Evolutionary conservation across 2,329 filamentous ascomycete species (phyloP).

Genomic region (Exophiala oligosperma): DNA sequence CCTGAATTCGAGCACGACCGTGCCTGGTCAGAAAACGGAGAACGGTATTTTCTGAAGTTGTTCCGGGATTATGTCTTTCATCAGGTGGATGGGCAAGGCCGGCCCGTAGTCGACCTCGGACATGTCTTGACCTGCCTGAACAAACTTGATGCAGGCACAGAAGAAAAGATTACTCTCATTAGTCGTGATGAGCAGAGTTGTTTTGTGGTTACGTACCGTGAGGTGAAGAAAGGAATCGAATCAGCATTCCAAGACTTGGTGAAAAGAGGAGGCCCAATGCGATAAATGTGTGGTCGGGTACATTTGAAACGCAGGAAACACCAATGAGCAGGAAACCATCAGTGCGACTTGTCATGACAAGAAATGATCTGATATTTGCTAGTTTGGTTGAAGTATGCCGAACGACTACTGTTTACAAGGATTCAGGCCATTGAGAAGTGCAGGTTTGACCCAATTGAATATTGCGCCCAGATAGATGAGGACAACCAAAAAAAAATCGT

Average conservation of each 20-base stretch:
- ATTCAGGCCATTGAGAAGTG: not conserved
- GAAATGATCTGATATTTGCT: not conserved
- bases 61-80: slow-evolving; percentile 98
- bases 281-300: slow-evolving; percentile 1
- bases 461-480: slow-evolving; percentile 4
- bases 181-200: slow-evolving; percentile 89
- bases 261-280: slow-evolving; percentile 29
- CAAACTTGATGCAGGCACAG: slow-evolving; percentile 85
- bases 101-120: slow-evolving; percentile 79
- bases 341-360: not conserved
- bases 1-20: slow-evolving; percentile 77
- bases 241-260: slow-evolving; percentile 61
- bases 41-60: slow-evolving; percentile 88
- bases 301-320: not conserved
- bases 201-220: slow-evolving; percentile 86
- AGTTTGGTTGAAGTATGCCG: not conserved
- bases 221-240: slow-evolving; percentile 70
- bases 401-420: not conserved
- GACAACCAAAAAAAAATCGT: slow-evolving; percentile 6
- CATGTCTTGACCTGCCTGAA: slow-evolving; percentile 86
- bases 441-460: slow-evolving; percentile 6
- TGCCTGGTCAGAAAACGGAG: slow-evolving; percentile 87
- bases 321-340: not conserved
- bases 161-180: slow-evolving; percentile 81
- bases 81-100: slow-evolving; percentile 82